These are phyloP conservation scores for Microdochium bolleyi DNA, from an alignment of 2,329 filamentous ascomycete genomes.

Conservation along the genomic window DNA sequence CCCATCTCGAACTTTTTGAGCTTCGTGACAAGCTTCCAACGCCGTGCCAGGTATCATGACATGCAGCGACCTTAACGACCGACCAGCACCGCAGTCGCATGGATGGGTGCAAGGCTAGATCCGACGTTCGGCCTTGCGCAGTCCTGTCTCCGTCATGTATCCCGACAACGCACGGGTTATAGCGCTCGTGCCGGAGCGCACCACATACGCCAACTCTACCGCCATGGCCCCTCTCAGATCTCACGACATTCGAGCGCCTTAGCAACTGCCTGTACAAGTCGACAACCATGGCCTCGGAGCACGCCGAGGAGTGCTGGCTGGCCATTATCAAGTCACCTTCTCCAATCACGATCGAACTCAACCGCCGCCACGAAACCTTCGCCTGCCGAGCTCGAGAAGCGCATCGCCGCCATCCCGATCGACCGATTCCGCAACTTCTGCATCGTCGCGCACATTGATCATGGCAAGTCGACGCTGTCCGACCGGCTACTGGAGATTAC, in stretches of 20 bases:
- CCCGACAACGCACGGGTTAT: slow-evolving; percentile 8
- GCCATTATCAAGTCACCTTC: not conserved
- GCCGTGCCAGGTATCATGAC: not conserved
- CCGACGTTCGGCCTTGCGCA: slow-evolving; percentile 16
- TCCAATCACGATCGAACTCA: slow-evolving; percentile 8
- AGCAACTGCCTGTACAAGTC: not conserved
- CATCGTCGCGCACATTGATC: slow-evolving; percentile 97
- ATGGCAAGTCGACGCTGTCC: slow-evolving; percentile 94
- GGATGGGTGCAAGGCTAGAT: slow-evolving; percentile 20
- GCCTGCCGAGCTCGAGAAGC: slow-evolving; percentile 37
- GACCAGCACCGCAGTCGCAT: slow-evolving; percentile 10
- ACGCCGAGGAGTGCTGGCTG: not conserved
- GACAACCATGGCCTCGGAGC: not conserved
- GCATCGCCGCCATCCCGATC: slow-evolving; percentile 69
- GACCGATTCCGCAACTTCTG: slow-evolving; percentile 89
- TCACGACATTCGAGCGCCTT: not conserved
- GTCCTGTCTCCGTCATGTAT: slow-evolving; percentile 15
- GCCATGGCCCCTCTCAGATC: not conserved
- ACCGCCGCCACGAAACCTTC: slow-evolving; percentile 15
- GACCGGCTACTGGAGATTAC: slow-evolving; percentile 91
- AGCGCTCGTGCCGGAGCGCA: slow-evolving; percentile 9
- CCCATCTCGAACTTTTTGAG: not conserved
- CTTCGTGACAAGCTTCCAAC: not conserved
- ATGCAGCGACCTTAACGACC: not conserved
- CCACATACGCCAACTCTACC: not conserved